phyloP scores from a whole-genome alignment of 176 grass and related monocot genomes.

The Typha latifolia region DNA sequence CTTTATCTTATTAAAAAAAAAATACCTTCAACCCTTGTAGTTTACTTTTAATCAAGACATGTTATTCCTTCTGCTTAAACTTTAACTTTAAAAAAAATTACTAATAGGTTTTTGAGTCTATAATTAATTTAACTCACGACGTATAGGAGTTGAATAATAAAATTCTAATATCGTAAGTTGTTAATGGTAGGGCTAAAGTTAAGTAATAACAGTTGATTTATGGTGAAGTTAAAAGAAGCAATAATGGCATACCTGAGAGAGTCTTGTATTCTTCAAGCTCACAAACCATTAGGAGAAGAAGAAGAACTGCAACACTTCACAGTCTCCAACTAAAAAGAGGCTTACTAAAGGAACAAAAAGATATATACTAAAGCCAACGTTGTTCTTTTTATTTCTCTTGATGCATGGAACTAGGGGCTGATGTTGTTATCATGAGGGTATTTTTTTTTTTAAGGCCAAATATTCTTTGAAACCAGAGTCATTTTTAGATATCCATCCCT shows the following conservation, averaged over 20 bases:
- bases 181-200: too few relatives aligned
- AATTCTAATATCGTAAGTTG: too few relatives aligned
- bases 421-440: not conserved
- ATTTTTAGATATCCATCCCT: not conserved
- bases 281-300: not conserved
- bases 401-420: not conserved
- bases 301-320: not conserved
- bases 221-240: not conserved
- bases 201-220: too few relatives aligned
- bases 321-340: not conserved
- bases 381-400: not conserved
- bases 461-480: not conserved
- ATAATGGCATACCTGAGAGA: not conserved
- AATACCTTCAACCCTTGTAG: too few relatives aligned
- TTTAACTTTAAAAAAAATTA: too few relatives aligned
- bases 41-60: too few relatives aligned
- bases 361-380: too few relatives aligned
- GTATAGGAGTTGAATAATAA: too few relatives aligned
- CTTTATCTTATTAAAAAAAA: too few relatives aligned
- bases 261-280: not conserved
- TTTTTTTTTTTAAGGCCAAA: not conserved
- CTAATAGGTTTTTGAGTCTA: too few relatives aligned
- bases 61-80: too few relatives aligned
- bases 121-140: too few relatives aligned
- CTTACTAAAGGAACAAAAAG: not conserved